Percentiles rank a stretch among this genome's conserved stretches.
Conservation (phyloP, 345 rosid genomes). For the Hibiscus tridactylites region DNA sequence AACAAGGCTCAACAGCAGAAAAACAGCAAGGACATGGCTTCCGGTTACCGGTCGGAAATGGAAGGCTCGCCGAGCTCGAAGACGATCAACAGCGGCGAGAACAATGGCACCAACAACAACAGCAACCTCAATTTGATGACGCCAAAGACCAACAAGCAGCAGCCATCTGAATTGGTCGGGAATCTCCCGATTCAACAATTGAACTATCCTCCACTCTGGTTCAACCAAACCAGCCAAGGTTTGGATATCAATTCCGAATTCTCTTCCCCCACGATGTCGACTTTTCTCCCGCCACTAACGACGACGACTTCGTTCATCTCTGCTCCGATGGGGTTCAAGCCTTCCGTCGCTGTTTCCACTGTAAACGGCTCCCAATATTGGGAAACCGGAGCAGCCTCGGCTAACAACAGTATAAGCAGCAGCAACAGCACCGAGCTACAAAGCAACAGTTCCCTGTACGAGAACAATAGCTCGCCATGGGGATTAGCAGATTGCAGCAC, state of each 20-base stretch:
- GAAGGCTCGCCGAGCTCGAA: constrained; percentile 40
- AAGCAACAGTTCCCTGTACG: constrained; percentile 43
- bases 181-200: constrained; percentile 32
- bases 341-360: constrained; percentile 21
- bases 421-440: constrained; percentile 41
- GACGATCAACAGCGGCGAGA: constrained; percentile 25
- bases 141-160: constrained; percentile 5
- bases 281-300: constrained; percentile 16
- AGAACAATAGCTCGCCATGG: constrained; percentile 43
- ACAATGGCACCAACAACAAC: constrained; percentile 14
- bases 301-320: constrained; percentile 2
- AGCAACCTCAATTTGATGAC: constrained; percentile 12
- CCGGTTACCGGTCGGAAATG: constrained; percentile 26
- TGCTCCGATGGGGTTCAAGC: constrained; percentile 28
- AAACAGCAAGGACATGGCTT: constrained; percentile 12
- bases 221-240: constrained; percentile 23
- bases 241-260: constrained; percentile 31
- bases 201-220: constrained; percentile 33
- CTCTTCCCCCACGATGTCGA: constrained; percentile 23
- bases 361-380: constrained; percentile 29
- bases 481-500: constrained; percentile 42
- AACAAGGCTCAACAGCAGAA: constrained; percentile 24
- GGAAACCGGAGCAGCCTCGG: constrained; percentile 33
- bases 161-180: constrained; percentile 28
- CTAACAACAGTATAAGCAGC: constrained; percentile 30